Evolutionary conservation across 2,329 filamentous ascomycete genomes (phyloP), one percentile per base, ranked within the genome.

Genomic region (Botrytis galanthina): DNA sequence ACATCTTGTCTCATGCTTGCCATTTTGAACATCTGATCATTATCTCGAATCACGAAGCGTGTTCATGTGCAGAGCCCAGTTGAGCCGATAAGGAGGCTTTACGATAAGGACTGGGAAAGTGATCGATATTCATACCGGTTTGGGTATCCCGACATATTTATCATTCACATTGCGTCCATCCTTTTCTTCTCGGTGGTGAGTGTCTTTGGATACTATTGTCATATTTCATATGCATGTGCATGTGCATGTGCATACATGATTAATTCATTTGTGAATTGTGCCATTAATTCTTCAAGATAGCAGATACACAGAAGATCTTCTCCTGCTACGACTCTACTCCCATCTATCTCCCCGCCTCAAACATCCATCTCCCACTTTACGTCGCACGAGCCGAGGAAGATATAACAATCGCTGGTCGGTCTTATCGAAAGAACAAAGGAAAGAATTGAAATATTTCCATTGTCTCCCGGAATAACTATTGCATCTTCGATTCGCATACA

Each of bases 21-120:
- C 26, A 29, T 22, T 29, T 29, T 39, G 64, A 68, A 54, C 64
- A 68, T 68, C 64, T 68, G 64, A 54, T 35, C 64, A 20, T 29
- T 37, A 22, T 22, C n/a, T 29, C n/a, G 46, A 54, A 68, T 54
- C 64, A 68, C 64, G 46, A 68, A 68, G 18, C 46, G 22, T 54
- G 64, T 68, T 54, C 64, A 68, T 68, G 64, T 68, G 64, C 64
- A 54, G 22, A 68, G 22, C 35, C 46, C 26, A 39, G 4, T 67
- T 67, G 14, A 54, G 64, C 63, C n/a, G 64, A 67, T 67, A 67
- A 67, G 64, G 32, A 54, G 42, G 29, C 37, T 54, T 39, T n/a
- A n/a, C 64, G 64, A 67, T 67, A 67, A 67, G 64, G 46, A 54
- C 44, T 35, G 5, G 44, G 48, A 67, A 51, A 46, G 20, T 51